Evolutionary conservation across 2,329 filamentous ascomycete genomes (phyloP).

Genomic region (Venturiaceae sp.): DNA sequence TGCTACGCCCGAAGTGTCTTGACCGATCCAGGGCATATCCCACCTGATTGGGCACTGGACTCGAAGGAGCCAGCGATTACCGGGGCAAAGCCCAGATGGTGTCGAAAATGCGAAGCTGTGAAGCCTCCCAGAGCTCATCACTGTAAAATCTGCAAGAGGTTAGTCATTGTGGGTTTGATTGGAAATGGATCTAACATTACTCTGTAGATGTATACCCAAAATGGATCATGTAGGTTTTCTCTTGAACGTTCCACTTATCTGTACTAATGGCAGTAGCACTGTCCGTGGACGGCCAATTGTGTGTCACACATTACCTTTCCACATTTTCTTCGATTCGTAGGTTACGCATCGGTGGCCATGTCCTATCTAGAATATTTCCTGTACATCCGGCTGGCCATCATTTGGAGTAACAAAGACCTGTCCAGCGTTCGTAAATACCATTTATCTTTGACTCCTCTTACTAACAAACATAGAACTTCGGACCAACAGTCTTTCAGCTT

Average conservation of each 20-base stretch:
- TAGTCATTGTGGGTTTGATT: background rate
- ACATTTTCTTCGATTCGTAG: constrained; percentile 70
- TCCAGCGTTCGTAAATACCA: constrained; percentile 45
- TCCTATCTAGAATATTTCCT: constrained; percentile 51
- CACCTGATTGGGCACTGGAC: constrained; percentile 27
- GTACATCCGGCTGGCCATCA: constrained; percentile 43
- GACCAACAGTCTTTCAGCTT: constrained; percentile 52
- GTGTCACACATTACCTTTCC: constrained; percentile 75
- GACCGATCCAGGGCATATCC: constrained; percentile 47
- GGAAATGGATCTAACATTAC: background rate
- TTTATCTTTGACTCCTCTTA: constrained; percentile 3
- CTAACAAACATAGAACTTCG: constrained; percentile 47
- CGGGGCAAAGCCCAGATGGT: constrained; percentile 45
- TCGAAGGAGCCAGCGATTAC: background rate
- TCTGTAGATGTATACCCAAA: constrained; percentile 56
- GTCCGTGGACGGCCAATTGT: constrained; percentile 77
- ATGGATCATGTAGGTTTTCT: constrained; percentile 55
- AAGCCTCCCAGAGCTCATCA: constrained; percentile 76
- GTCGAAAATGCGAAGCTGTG: constrained; percentile 61
- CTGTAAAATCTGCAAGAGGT: constrained; percentile 63
- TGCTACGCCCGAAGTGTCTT: constrained; percentile 58
- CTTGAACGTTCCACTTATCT: background rate
- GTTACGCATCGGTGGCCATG: constrained; percentile 57
- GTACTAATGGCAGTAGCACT: constrained; percentile 42
- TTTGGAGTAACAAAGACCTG: constrained; percentile 58